phyloP scores from a whole-genome alignment of 768 basidiomycete genomes.

The Chalciporus pseudorubinellus region DNA sequence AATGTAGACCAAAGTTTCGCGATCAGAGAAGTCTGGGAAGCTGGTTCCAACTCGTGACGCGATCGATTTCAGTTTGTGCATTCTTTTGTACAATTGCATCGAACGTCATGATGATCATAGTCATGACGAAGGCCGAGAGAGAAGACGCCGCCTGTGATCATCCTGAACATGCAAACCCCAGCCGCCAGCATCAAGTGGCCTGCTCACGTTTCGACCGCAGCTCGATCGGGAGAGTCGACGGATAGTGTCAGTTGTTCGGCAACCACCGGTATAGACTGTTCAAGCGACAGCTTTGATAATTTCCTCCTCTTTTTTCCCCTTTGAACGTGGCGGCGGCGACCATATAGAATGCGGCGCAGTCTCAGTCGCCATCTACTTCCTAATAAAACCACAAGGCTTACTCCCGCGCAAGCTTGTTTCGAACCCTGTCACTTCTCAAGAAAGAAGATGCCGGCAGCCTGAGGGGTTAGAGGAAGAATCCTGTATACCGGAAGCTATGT shows the following conservation, averaged over 20 bases:
- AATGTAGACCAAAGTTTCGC: slow-evolving; percentile 22
- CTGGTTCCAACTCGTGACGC: slow-evolving; percentile 11
- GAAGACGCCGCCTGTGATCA: slow-evolving; percentile 19
- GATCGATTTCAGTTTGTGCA: slow-evolving; percentile 29
- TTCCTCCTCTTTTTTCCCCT: slow-evolving; percentile 24
- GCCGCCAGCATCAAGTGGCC: not conserved
- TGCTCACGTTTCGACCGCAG: slow-evolving; percentile 23
- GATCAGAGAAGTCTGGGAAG: slow-evolving; percentile 21
- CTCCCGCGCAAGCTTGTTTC: slow-evolving; percentile 17
- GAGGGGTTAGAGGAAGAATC: no score
- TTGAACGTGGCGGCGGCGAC: slow-evolving; percentile 23
- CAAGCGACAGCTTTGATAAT: slow-evolving; percentile 31
- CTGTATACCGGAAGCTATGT: not conserved
- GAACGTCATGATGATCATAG: slow-evolving; percentile 24
- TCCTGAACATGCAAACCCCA: not conserved
- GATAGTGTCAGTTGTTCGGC: not conserved
- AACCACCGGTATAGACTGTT: slow-evolving; percentile 30
- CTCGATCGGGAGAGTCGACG: slow-evolving; percentile 4
- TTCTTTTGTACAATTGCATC: slow-evolving; percentile 23
- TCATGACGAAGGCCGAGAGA: slow-evolving; percentile 26
- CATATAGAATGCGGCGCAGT: slow-evolving; percentile 21
- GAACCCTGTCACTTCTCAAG: no score
- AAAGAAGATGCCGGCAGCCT: no score
- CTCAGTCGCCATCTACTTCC: slow-evolving; percentile 17
- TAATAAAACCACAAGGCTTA: slow-evolving; percentile 16